Evolutionary conservation across 1,284 basidiomycete species (phyloP).

Genomic region (Fomitopsis betulina): DNA sequence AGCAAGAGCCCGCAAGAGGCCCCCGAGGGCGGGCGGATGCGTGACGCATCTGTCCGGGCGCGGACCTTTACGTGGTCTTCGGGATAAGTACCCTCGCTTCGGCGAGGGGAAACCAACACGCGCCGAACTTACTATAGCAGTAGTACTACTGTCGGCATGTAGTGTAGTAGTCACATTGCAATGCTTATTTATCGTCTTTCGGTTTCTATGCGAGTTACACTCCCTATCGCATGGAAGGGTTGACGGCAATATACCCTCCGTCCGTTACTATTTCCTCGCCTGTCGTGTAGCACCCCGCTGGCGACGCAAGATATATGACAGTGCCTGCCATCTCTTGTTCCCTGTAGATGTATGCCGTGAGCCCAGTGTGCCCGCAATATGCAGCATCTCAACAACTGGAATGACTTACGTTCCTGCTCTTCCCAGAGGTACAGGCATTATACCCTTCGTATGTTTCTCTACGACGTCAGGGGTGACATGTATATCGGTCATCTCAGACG

Average conservation of each 20-base stretch:
- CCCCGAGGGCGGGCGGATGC: no score
- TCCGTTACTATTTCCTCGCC: conserved; percentile 76
- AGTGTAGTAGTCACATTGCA: no score
- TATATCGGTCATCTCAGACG: conserved; percentile 67
- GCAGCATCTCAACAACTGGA: neutral
- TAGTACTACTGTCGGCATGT: no score
- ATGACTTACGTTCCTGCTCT: conserved; percentile 24
- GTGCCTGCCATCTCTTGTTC: conserved; percentile 71
- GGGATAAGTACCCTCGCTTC: no score
- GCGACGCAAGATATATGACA: conserved; percentile 66
- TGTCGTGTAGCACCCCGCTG: conserved; percentile 65
- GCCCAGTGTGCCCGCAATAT: neutral
- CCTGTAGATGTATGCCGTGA: neutral
- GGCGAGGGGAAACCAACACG: no score
- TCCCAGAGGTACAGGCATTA: conserved; percentile 56
- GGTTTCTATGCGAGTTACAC: no score
- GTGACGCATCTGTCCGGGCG: no score
- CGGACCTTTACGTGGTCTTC: no score
- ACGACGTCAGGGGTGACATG: conserved; percentile 36
- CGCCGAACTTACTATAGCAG: no score
- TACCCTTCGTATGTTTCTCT: conserved; percentile 42
- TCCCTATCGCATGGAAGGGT: conserved; percentile 39
- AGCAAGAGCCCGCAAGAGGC: no score
- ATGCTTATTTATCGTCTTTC: no score
- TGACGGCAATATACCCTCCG: conserved; percentile 69